A percentile compares a stretch with the other conserved stretches of the same genome.
These are phyloP conservation scores for Talaromyces nanjingensis DNA, from an alignment of 495 filamentous ascomycete genomes.

Conservation along the genomic window DNA sequence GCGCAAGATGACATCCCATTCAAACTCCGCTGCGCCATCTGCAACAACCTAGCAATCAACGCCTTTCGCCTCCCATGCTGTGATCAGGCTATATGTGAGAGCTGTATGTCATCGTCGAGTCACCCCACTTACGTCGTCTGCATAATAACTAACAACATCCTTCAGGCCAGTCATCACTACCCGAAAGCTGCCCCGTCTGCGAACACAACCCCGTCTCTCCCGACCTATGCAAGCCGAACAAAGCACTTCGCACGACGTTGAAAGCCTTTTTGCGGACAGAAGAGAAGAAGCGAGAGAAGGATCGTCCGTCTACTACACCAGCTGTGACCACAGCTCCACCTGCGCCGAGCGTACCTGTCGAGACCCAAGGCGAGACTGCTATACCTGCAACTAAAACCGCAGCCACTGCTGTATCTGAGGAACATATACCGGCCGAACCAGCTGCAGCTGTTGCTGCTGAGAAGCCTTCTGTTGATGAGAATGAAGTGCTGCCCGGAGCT, in stretches of 20 bases:
- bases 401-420: not conserved
- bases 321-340: constrained; percentile 19
- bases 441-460: constrained; percentile 5
- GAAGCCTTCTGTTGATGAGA: not conserved
- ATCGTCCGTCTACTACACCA: constrained; percentile 34
- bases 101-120: constrained; percentile 52
- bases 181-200: constrained; percentile 84
- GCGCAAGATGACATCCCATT: constrained; percentile 81
- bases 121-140: not conserved
- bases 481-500: not conserved
- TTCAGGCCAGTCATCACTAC: constrained; percentile 69
- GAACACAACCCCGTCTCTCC: constrained; percentile 78
- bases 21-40: constrained; percentile 90
- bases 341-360: constrained; percentile 16
- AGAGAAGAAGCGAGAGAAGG: constrained; percentile 74
- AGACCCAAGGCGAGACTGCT: not conserved
- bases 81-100: constrained; percentile 88
- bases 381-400: not conserved
- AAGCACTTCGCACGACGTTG: constrained; percentile 78
- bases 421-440: not conserved
- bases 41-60: constrained; percentile 84
- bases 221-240: constrained; percentile 84
- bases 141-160: constrained; percentile 17
- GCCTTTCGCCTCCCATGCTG: constrained; percentile 90
- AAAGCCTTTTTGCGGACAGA: constrained; percentile 80